Conservation (phyloP, 2,329 filamentous ascomycete genomes). For the Penicillium vulpinum region DNA sequence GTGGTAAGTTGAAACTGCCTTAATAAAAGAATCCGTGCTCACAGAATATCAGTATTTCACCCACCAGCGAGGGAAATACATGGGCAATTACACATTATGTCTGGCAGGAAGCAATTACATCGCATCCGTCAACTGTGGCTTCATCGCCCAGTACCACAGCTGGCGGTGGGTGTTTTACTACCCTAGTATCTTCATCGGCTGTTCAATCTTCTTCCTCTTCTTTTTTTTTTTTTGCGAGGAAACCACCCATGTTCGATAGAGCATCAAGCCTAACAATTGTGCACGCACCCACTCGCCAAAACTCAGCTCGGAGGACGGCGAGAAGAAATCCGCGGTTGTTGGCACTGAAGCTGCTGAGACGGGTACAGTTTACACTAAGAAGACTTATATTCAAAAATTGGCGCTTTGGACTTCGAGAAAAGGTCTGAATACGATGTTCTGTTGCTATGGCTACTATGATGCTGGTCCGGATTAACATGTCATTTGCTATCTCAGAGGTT, state of each 20-base stretch:
- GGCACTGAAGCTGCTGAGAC: neutral
- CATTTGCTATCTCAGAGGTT: slow-evolving; percentile 50
- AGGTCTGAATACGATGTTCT: slow-evolving; percentile 34
- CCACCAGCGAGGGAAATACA: slow-evolving; percentile 44
- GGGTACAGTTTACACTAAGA: slow-evolving; percentile 11
- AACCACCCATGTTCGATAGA: slow-evolving; percentile 50
- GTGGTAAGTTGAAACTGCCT: slow-evolving; percentile 32
- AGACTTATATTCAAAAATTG: slow-evolving; percentile 36
- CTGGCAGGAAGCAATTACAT: slow-evolving; percentile 46
- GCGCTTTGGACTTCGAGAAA: slow-evolving; percentile 31
- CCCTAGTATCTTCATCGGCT: slow-evolving; percentile 52
- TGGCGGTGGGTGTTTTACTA: slow-evolving; percentile 54
- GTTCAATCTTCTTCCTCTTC: slow-evolving; percentile 51
- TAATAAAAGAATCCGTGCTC: neutral
- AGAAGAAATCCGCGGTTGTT: slow-evolving; percentile 19
- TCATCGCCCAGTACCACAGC: slow-evolving; percentile 48
- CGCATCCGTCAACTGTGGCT: slow-evolving; percentile 50
- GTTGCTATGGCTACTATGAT: slow-evolving; percentile 47
- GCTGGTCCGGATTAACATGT: slow-evolving; percentile 51
- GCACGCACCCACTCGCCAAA: slow-evolving; percentile 2
- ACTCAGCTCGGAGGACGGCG: slow-evolving; percentile 14
- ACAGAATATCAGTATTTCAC: slow-evolving; percentile 40
- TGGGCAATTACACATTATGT: slow-evolving; percentile 43
- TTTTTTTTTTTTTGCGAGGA: slow-evolving; percentile 59
- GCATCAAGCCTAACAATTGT: slow-evolving; percentile 10